Conservation (phyloP, 2,329 filamentous ascomycete genomes). For the Penicillium hesseltinei region DNA sequence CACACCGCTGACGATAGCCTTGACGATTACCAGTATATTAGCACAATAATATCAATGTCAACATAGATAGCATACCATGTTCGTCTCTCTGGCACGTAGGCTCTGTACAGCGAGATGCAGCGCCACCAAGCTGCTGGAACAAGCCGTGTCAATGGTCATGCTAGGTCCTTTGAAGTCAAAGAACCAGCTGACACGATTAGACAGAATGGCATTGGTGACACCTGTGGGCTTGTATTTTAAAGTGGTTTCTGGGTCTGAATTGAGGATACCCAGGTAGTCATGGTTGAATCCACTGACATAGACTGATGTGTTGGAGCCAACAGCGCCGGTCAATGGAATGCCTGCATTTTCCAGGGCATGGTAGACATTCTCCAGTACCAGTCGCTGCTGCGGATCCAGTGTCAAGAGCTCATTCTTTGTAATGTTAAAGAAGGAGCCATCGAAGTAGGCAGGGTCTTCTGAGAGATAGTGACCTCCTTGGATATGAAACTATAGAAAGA, state of each 20-base stretch:
- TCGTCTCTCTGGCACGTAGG: constrained; percentile 20
- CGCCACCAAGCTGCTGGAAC: constrained; percentile 39
- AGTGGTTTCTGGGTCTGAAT: constrained; percentile 22
- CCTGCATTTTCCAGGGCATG: constrained; percentile 35
- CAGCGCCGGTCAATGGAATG: constrained; percentile 23
- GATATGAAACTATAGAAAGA: constrained; percentile 17
- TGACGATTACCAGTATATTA: background rate
- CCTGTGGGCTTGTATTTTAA: constrained; percentile 27
- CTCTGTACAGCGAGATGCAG: constrained; percentile 42
- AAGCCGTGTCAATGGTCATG: constrained; percentile 42
- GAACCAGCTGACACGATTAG: constrained; percentile 27
- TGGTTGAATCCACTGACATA: constrained; percentile 29
- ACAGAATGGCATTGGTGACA: constrained; percentile 20
- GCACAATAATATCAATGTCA: background rate
- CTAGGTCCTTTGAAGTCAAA: constrained; percentile 30
- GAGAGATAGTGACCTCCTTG: constrained; percentile 31
- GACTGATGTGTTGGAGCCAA: constrained; percentile 29
- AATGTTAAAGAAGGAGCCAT: constrained; percentile 35
- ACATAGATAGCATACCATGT: constrained; percentile 19
- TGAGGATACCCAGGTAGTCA: constrained; percentile 25
- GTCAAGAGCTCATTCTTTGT: constrained; percentile 26
- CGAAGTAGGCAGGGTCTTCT: constrained; percentile 29
- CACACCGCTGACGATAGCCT: constrained; percentile 39
- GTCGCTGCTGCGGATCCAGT: constrained; percentile 36
- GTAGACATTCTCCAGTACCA: constrained; percentile 35